phyloP scores from a whole-genome alignment of 331 rosid species.

The Prunus yedoensis region DNA sequence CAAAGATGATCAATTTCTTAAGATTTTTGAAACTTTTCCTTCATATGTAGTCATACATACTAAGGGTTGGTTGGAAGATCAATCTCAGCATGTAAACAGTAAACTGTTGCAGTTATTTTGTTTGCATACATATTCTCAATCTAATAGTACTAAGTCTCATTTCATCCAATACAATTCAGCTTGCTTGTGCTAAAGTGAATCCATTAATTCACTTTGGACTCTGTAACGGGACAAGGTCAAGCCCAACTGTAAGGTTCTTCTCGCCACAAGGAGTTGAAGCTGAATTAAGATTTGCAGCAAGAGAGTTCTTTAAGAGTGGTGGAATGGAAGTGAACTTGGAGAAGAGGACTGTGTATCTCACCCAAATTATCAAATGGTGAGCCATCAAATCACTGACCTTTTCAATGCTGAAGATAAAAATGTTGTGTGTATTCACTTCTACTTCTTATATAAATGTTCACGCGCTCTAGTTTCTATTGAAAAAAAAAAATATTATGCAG shows the following conservation, averaged over 20 bases:
- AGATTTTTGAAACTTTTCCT: neutral
- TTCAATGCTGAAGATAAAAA: neutral
- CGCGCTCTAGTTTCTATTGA: no score
- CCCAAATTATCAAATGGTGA: conserved; percentile 76
- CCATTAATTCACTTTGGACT: conserved; percentile 87
- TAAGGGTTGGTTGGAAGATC: no score
- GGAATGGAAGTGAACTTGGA: conserved; percentile 84
- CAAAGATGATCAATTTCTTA: neutral
- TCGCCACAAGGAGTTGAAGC: conserved; percentile 70
- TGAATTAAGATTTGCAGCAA: conserved; percentile 74
- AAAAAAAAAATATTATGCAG: conserved; percentile 28
- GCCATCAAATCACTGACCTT: conserved; percentile 9
- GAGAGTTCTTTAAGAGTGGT: conserved; percentile 68
- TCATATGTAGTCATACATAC: neutral
- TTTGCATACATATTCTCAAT: neutral
- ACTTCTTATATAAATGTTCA: no score
- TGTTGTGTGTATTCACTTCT: no score
- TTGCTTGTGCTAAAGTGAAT: conserved; percentile 61
- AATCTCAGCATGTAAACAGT: no score
- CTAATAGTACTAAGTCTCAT: neutral
- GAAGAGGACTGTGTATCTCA: conserved; percentile 67
- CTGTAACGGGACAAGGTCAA: conserved; percentile 75
- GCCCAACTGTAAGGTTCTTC: conserved; percentile 80
- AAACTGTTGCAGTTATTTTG: neutral
- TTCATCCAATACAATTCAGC: conserved; percentile 39